Base-by-base conservation (phyloP, 2,329 filamentous ascomycete genomes). In the Rhexocercosporidium sp. region DNA sequence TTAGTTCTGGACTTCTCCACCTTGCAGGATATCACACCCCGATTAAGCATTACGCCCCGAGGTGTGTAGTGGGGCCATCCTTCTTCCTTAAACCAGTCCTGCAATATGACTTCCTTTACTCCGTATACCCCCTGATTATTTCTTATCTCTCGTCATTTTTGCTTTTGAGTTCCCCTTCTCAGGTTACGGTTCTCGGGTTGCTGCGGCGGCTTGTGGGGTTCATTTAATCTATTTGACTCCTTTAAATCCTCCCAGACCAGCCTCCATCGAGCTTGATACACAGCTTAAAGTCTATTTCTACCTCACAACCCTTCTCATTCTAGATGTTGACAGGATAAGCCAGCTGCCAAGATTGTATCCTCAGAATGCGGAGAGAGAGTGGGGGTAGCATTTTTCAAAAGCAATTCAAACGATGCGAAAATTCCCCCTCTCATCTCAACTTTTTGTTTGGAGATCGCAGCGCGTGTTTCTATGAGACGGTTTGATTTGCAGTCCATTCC, bases 181-280 rank as follows among this genome's bases (percentile, higher is more conserved):
- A 41, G 25, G 20, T 51, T 51, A 11, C 18, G 53, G 5, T 12
- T 39, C 8, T 25, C 34, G 51, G 51, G 44, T 47, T n/a, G 11
- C 41, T 25, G 34, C n/a, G 34, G 18, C 47, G 29, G 29, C 29
- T 31, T 18, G n/a, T 34, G 31, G 53, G n/a, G 53, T 39, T 20
- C 12, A 18, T 44, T 57, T 57, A 57, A 57, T 57, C 53, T 57
- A 57, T 57, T 57, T 57, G 53, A 41, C 37, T 57, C 34, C 34
- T 4, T 22, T 37, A 34, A 41, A 22, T 57, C 34, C 34, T 4
- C 14, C 20, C 31, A 20, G 53, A 37, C 41, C 53, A 20, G 20
- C 29, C 53, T 39, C 12, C 41, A 25, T 9, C 9, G 53, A 39
- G 31, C 53, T 57, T 57, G 53, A 57, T 20, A 57, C 53, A 37